Base-by-base conservation (phyloP, 1,284 basidiomycete genomes). In the Cystobasidium slooffiae region DNA sequence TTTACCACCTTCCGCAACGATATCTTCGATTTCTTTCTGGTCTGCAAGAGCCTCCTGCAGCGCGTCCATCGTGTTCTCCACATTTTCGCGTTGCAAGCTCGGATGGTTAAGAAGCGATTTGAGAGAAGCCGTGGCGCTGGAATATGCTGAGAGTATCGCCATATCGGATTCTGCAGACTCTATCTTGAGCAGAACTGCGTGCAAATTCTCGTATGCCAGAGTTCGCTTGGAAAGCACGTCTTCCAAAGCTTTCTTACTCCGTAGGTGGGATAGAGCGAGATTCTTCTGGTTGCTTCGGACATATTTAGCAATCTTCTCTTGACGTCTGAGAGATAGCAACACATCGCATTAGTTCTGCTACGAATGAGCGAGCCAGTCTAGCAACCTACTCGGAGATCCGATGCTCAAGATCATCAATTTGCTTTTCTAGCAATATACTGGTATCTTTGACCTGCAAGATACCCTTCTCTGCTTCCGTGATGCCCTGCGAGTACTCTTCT, bases 161-260 rank as follows among this genome's bases (percentile, higher is more conserved):
- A 94, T 86, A 82, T 98, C 92, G 5, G 90, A 90, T 56, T 91
- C 91, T 22, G 95, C 92, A 18, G 89, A 88, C 83, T 98, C 93
- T 3, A 98, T 91, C 63, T 88, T 88, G 66, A 92, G 84, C 20
- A 97, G 83, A 0, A 94, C 92, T 1, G 86, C 83, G 74, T 90
- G 88, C 12, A 98, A 84, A 52, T 89, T 92, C 67, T 90, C 88
- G 0, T 92, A 84, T 0, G 92, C 89, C 0, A 84, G 87, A 0
- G 93, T 82, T 22, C 94, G 89, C 80, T 93, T 91, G 37, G 83
- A 83, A 37, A 95, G 84, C 0, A 95, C 82, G 2, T 91, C 90
- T 78, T 95, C 89, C 4, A 95, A 84, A 66, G 88, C 87, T 80
- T 93, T 96, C 78, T 89, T 88, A 16, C 89, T 88, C 44, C 90